These are phyloP conservation scores for Gigaspora rosea DNA, from an alignment of 192 early-diverging fungal species.

Conservation along the genomic window DNA sequence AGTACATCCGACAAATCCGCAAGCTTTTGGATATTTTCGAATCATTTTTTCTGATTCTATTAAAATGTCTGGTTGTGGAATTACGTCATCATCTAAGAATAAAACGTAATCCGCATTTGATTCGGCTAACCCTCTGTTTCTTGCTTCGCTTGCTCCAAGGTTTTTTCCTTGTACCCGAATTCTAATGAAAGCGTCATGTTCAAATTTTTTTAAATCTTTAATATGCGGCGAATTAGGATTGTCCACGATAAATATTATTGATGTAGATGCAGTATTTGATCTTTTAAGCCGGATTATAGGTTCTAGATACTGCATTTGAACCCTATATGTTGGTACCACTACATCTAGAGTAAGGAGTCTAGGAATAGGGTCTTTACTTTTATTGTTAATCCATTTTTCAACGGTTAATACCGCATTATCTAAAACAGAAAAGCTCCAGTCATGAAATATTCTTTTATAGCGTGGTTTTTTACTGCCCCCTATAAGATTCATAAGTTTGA, in stretches of 20 bases:
- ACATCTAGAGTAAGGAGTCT: constrained; percentile 8
- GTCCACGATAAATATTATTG: background rate
- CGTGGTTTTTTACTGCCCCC: background rate
- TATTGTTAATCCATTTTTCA: constrained; percentile 5
- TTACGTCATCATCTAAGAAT: constrained; percentile 26
- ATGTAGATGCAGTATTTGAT: background rate
- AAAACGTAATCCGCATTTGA: constrained; percentile 13
- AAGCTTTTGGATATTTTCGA: background rate
- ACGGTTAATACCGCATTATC: background rate
- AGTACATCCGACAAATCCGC: constrained; percentile 11
- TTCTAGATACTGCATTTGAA: constrained; percentile 5
- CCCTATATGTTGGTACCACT: constrained; percentile 7
- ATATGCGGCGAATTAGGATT: constrained; percentile 9
- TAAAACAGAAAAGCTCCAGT: constrained; percentile 9
- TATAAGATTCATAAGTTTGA: background rate
- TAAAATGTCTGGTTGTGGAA: background rate
- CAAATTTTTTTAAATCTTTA: background rate
- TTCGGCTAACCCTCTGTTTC: constrained; percentile 20
- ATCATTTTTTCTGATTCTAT: constrained; percentile 24
- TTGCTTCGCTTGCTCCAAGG: constrained; percentile 16
- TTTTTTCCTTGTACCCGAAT: constrained; percentile 5
- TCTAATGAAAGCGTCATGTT: background rate
- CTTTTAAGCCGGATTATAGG: constrained; percentile 11
- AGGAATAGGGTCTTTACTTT: background rate
- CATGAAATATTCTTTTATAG: background rate